phyloP scores from a whole-genome alignment of 345 rosid species.

The Mallotus nudiflorus region DNA sequence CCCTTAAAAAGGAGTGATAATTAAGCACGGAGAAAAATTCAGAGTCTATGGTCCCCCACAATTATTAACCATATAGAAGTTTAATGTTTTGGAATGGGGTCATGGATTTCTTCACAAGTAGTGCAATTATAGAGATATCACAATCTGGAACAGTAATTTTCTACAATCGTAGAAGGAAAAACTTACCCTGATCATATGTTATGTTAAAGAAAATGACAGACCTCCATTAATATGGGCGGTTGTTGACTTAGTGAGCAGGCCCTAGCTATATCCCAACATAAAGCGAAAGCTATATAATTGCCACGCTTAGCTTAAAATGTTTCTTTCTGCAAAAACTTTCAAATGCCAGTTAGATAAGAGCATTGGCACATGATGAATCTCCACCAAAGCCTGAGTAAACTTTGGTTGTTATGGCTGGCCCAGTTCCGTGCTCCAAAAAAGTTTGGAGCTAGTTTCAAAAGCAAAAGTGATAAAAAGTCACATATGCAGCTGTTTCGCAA shows the following conservation, averaged over 20 bases:
- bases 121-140: slow-evolving; percentile 1
- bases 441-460: slow-evolving; percentile 7
- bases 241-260: neutral
- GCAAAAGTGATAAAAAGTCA: slow-evolving; percentile 6
- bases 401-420: slow-evolving; percentile 22
- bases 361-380: slow-evolving; percentile 20
- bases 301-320: neutral
- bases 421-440: slow-evolving; percentile 5
- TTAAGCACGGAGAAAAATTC: no score
- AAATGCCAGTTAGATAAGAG: neutral
- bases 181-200: neutral
- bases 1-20: no score
- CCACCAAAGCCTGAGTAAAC: slow-evolving; percentile 10
- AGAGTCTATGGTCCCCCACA: neutral
- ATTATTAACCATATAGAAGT: neutral
- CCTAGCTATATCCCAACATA: no score
- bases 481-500: slow-evolving; percentile 23
- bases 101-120: neutral
- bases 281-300: neutral
- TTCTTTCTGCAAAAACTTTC: neutral
- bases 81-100: neutral
- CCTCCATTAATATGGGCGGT: neutral
- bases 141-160: neutral
- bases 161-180: neutral
- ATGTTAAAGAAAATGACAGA: neutral